Conservation (phyloP, 495 filamentous ascomycete species). For the Alectoria sarmentosa region DNA sequence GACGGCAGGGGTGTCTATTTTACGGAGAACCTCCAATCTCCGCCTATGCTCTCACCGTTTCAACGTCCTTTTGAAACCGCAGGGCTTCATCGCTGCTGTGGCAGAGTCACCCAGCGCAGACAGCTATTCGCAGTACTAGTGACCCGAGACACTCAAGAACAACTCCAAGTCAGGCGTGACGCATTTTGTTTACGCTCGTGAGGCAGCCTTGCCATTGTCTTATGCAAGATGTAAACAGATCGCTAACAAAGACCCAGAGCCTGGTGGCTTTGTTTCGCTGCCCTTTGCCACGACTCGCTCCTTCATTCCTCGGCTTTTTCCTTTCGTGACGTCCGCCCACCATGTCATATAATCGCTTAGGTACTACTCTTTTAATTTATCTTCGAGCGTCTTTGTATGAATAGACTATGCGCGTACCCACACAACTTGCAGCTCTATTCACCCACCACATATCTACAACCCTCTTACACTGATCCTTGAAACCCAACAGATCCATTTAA, state of each 20-base stretch:
- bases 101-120: background rate
- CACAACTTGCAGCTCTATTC: background rate
- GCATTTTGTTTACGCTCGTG: background rate
- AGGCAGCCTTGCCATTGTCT: background rate
- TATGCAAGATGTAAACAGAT: background rate
- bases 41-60: background rate
- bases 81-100: conserved; percentile 2
- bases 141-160: background rate
- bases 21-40: conserved; percentile 16
- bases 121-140: background rate
- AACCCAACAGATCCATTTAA: conserved; percentile 15
- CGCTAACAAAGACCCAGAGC: background rate
- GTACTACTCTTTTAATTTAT: conserved; percentile 14
- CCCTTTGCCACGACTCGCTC: background rate
- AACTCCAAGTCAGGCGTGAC: background rate
- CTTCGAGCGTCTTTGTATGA: background rate
- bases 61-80: background rate
- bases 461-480: conserved; percentile 2
- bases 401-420: background rate
- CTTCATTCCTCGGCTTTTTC: too few relatives aligned
- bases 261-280: conserved; percentile 6
- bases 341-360: conserved; percentile 30
- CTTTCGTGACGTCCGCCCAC: conserved; percentile 8
- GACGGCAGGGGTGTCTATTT: conserved; percentile 18
- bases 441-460: background rate